These are phyloP conservation scores for Kluyveromyces aestuarii DNA, from an alignment of 805 yeast genomes.

Conservation along the genomic window DNA sequence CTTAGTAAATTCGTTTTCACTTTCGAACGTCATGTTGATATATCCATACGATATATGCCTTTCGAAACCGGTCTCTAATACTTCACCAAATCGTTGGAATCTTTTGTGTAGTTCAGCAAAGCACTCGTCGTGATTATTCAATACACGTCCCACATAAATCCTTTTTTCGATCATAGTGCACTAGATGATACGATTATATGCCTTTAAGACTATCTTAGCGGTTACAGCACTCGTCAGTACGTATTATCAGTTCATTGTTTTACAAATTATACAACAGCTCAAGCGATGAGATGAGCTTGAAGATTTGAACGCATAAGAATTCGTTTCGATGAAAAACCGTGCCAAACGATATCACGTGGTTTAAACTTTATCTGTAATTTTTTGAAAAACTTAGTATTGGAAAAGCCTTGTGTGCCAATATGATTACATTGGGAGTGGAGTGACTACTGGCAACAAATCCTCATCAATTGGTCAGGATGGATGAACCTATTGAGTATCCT, in stretches of 20 bases:
- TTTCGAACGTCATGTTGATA: conserved; percentile 46
- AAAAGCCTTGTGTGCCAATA: background rate
- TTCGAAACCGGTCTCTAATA: conserved; percentile 43
- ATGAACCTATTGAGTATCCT: conserved; percentile 16
- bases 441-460: too few species aligned
- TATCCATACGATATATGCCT: conserved; percentile 54
- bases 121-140: conserved; percentile 18
- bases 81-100: conserved; percentile 52
- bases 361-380: background rate
- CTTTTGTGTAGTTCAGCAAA: conserved; percentile 41
- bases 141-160: conserved; percentile 25
- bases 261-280: too few species aligned
- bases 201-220: background rate
- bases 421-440: background rate
- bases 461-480: background rate
- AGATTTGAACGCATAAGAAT: background rate
- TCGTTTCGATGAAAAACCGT: background rate
- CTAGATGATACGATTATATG: background rate
- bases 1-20: conserved; percentile 34
- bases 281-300: background rate
- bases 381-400: background rate
- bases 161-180: conserved; percentile 13
- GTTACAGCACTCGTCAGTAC: too few species aligned
- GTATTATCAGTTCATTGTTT: too few species aligned
- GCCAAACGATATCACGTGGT: background rate